These are phyloP conservation scores for Friedmanniomyces simplex DNA, from an alignment of 495 filamentous ascomycete genomes.

Conservation along the genomic window DNA sequence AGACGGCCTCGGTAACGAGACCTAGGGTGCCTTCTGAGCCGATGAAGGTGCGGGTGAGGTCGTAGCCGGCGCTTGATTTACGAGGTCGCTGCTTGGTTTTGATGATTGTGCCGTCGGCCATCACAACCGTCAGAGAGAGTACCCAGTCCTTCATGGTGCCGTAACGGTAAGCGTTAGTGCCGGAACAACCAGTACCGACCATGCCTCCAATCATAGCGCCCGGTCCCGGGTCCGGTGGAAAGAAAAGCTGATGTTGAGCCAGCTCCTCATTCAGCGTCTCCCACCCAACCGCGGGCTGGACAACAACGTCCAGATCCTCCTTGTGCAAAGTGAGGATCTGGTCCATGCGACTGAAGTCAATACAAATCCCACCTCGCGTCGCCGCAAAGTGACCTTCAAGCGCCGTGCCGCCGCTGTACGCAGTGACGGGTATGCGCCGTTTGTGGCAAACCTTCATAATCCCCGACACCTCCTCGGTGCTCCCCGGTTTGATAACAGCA, in stretches of 20 bases:
- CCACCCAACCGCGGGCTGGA: conserved; percentile 76
- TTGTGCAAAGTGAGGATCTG: conserved; percentile 59
- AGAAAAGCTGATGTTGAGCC: conserved; percentile 58
- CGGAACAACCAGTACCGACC: conserved; percentile 88
- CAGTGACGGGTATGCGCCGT: conserved; percentile 61
- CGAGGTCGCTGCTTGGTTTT: conserved; percentile 69
- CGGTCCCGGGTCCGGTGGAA: conserved; percentile 73
- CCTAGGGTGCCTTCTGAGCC: conserved; percentile 91
- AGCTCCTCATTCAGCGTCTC: conserved; percentile 66
- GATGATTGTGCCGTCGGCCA: conserved; percentile 85
- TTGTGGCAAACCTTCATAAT: conserved; percentile 68
- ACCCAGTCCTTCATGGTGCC: conserved; percentile 98
- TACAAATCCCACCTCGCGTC: conserved; percentile 62
- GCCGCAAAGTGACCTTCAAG: conserved; percentile 74
- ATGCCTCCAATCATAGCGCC: conserved; percentile 90
- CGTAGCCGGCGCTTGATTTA: conserved; percentile 81
- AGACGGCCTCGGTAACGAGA: conserved; percentile 73
- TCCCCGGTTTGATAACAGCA: conserved; percentile 27
- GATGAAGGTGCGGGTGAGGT: conserved; percentile 74
- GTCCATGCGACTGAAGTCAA: conserved; percentile 70
- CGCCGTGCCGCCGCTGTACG: conserved; percentile 65
- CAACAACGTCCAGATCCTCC: conserved; percentile 69
- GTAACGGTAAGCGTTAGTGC: conserved; percentile 88
- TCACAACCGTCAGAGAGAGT: conserved; percentile 75
- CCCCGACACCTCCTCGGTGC: conserved; percentile 39